Evolutionary conservation across 2,329 filamentous ascomycete genomes (phyloP), one percentile per base, ranked within the genome.

Genomic region (Fusarium gaditjirri): DNA sequence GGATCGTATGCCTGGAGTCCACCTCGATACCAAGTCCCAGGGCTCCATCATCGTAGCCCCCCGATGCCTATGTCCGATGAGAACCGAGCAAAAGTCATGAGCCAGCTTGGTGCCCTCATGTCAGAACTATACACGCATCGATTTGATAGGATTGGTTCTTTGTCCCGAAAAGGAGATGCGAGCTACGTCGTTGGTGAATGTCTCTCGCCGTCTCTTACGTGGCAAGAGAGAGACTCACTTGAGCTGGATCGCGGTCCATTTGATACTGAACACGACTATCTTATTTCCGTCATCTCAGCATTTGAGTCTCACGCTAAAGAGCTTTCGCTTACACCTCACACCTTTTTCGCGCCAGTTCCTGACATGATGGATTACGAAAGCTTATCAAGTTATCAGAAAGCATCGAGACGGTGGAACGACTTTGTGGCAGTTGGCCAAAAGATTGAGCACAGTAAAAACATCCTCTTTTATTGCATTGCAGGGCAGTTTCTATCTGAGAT

Each of bases 261-360:
- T 11, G n/a, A 21, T 0, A n/a, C 0, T 29, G 43, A 46, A 3
- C 43, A 8, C 6, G 27, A 29, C 0, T 46, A 46, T 5, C 4
- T 46, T 3, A 8, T 7, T 5, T 29, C 43, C 0, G 0, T 46
- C 0, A 16, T 46, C 43, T 46, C 25, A 46, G 43, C 27, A 1
- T 46, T 46, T 10, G 29, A 17, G 0, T 46, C 14, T 1, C 43
- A 46, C 3, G 19, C 43, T 16, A 7, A 46, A 11, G 43, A n/a
- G 9, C 43, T 46, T 0, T 46, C 43, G 2, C 43, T 29, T 1
- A 29, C 27, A 0, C 43, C 43, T 5, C 43, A 46, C 14, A 5
- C 3, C 19, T 31, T 46, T 21, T 29, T 31, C 13, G 27, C 19
- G 13, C 43, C 43, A 5, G 27, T 46, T 46, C 43, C 43, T 46